These are phyloP conservation scores for Colletotrichum noveboracense DNA, from an alignment of 2,329 filamentous ascomycete genomes.

Conservation along the genomic window DNA sequence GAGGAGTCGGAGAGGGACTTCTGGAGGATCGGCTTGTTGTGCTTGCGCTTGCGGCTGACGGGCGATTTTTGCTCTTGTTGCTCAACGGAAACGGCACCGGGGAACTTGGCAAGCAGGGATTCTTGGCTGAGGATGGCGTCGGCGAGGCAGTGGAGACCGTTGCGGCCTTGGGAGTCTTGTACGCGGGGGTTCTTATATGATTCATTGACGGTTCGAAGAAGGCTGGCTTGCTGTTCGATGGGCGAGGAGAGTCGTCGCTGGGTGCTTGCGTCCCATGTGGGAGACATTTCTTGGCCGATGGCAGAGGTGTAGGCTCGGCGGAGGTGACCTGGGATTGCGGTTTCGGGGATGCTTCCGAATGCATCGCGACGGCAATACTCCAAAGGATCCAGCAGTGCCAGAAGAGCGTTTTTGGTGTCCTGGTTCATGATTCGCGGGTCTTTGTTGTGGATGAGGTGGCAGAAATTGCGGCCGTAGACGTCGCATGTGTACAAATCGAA, in stretches of 20 bases:
- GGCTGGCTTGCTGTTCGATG: slow-evolving; percentile 32
- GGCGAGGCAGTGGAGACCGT: slow-evolving; percentile 64
- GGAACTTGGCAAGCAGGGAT: slow-evolving; percentile 40
- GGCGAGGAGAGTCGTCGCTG: not conserved
- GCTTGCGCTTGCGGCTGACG: slow-evolving; percentile 40
- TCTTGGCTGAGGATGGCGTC: slow-evolving; percentile 51
- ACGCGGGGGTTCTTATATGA: slow-evolving; percentile 34
- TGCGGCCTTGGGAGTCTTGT: slow-evolving; percentile 54
- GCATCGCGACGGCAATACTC: slow-evolving; percentile 51
- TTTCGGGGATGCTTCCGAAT: slow-evolving; percentile 42
- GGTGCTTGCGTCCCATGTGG: not conserved
- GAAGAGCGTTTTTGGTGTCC: slow-evolving; percentile 35
- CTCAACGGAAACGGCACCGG: slow-evolving; percentile 28
- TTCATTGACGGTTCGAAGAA: slow-evolving; percentile 41
- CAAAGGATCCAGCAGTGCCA: slow-evolving; percentile 36
- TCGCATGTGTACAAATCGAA: slow-evolving; percentile 45
- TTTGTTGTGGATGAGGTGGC: slow-evolving; percentile 47
- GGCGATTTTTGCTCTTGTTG: slow-evolving; percentile 5
- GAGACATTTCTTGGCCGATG: slow-evolving; percentile 10
- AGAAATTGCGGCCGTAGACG: slow-evolving; percentile 57
- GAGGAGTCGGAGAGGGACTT: slow-evolving; percentile 38
- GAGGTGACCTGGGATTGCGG: slow-evolving; percentile 15
- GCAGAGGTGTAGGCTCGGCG: slow-evolving; percentile 16
- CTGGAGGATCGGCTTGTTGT: slow-evolving; percentile 35
- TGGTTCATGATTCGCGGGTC: slow-evolving; percentile 26